A percentile compares a stretch with the other conserved stretches of the same genome.
phyloP scores from a whole-genome alignment of 2,329 filamentous ascomycete genomes.

The Fusarium sp. region DNA sequence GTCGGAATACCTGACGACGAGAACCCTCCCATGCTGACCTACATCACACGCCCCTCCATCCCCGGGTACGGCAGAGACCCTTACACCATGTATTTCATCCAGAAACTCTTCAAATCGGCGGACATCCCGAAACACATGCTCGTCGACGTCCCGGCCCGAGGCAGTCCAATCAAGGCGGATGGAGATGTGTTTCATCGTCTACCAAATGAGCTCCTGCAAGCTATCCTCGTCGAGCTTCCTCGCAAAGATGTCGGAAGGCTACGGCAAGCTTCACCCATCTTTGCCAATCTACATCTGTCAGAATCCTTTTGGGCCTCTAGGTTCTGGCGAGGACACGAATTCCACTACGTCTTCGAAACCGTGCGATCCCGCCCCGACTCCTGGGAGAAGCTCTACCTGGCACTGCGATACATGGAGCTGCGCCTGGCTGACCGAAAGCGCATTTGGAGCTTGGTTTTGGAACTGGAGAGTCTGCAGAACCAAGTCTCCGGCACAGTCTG shows the following conservation, averaged over 20 bases:
- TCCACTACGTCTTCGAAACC: slow-evolving; percentile 15
- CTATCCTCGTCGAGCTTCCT: slow-evolving; percentile 1
- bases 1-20: background rate
- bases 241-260: background rate
- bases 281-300: background rate
- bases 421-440: slow-evolving; percentile 5
- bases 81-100: background rate
- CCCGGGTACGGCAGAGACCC: background rate
- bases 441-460: slow-evolving; percentile 5
- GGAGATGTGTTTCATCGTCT: slow-evolving; percentile 5
- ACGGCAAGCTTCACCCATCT: slow-evolving; percentile 1
- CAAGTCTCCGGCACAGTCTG: background rate
- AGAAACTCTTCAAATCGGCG: background rate
- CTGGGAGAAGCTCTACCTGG: slow-evolving; percentile 10
- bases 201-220: slow-evolving; percentile 9
- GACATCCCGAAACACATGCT: background rate
- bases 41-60: background rate
- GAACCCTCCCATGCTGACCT: background rate
- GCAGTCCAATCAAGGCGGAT: background rate
- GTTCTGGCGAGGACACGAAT: slow-evolving; percentile 20
- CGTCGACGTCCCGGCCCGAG: background rate
- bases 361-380: slow-evolving; percentile 2
- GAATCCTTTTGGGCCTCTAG: slow-evolving; percentile 23
- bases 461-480: background rate
- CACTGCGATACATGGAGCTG: background rate